Conservation (phyloP, 345 rosid species). For the Lepidium sativum region DNA sequence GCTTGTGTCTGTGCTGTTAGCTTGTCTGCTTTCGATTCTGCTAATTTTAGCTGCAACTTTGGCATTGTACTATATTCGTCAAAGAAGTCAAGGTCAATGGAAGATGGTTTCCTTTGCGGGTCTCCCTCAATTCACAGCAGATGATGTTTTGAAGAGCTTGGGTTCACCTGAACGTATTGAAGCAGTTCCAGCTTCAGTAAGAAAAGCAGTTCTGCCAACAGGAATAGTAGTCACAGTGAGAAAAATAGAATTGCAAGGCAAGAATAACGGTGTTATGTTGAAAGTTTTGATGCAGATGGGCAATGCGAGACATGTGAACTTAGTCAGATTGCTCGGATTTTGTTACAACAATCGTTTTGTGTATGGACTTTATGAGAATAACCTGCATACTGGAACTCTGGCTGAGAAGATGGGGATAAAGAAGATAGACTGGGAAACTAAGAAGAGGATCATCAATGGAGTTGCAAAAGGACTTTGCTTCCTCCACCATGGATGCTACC, state of each 20-base stretch:
- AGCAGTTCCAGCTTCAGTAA: conserved; percentile 33
- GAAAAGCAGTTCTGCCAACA: conserved; percentile 74
- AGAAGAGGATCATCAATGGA: conserved; percentile 54
- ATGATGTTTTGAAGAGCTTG: conserved; percentile 67
- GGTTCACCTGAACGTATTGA: conserved; percentile 37
- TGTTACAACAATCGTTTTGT: conserved; percentile 66
- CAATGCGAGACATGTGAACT: conserved; percentile 65
- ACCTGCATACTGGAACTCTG: conserved; percentile 62
- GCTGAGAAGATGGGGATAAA: conserved; percentile 46
- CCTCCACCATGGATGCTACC: conserved; percentile 87
- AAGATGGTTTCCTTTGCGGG: conserved; percentile 68
- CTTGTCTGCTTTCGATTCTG: conserved; percentile 39
- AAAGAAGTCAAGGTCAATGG: conserved; percentile 57
- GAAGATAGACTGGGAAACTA: conserved; percentile 53
- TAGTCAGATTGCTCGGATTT: conserved; percentile 73
- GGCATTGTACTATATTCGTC: conserved; percentile 43
- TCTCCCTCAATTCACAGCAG: conserved; percentile 69
- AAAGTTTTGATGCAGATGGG: conserved; percentile 52
- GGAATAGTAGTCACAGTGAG: conserved; percentile 78
- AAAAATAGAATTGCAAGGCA: conserved; percentile 48
- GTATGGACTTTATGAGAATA: conserved; percentile 55
- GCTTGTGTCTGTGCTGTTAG: conserved; percentile 43
- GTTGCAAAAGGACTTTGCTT: conserved; percentile 74
- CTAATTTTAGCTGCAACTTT: conserved; percentile 37
- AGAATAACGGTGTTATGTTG: conserved; percentile 27